Conservation (phyloP, 2,329 filamentous ascomycete genomes). For the Fusarium protoensiforme region DNA sequence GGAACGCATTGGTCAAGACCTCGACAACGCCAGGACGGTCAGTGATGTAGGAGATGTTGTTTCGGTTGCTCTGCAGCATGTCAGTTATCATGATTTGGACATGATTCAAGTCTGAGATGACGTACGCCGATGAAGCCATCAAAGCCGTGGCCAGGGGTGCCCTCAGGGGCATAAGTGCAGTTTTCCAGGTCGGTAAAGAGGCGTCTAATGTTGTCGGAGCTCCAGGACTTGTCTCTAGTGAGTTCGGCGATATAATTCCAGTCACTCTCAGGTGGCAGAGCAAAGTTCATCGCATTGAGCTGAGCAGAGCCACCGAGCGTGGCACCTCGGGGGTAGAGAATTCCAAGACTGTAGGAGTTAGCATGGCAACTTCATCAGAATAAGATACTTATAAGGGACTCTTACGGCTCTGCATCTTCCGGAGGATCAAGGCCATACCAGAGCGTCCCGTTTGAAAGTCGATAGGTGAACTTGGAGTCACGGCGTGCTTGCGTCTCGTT, state of each 20-base stretch:
- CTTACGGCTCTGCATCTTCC: conserved; percentile 36
- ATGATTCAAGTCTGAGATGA: not conserved
- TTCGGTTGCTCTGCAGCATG: conserved; percentile 26
- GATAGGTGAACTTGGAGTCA: conserved; percentile 37
- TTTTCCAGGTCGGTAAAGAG: conserved; percentile 55
- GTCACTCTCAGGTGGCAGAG: conserved; percentile 23
- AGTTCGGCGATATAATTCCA: conserved; percentile 50
- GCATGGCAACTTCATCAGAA: not conserved
- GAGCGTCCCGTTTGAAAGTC: conserved; percentile 21
- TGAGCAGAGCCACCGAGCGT: conserved; percentile 32
- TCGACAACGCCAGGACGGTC: conserved; percentile 21
- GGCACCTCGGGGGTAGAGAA: conserved; percentile 36
- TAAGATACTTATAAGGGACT: not conserved
- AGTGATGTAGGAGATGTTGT: conserved; percentile 33
- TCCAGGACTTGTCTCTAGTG: conserved; percentile 57
- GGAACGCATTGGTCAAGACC: conserved; percentile 11
- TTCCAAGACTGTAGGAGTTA: conserved; percentile 19
- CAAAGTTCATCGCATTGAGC: conserved; percentile 36
- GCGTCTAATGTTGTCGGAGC: conserved; percentile 51
- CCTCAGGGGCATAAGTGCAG: conserved; percentile 51
- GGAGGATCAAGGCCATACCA: conserved; percentile 48
- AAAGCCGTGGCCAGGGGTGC: conserved; percentile 54
- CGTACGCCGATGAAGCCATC: conserved; percentile 49
- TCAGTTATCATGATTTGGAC: not conserved
- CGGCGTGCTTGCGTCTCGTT: conserved; percentile 31